Evolutionary conservation across 192 early-diverging fungal genomes (phyloP), one percentile per base, ranked within the genome.

Genomic region (Coemansia sp.): DNA sequence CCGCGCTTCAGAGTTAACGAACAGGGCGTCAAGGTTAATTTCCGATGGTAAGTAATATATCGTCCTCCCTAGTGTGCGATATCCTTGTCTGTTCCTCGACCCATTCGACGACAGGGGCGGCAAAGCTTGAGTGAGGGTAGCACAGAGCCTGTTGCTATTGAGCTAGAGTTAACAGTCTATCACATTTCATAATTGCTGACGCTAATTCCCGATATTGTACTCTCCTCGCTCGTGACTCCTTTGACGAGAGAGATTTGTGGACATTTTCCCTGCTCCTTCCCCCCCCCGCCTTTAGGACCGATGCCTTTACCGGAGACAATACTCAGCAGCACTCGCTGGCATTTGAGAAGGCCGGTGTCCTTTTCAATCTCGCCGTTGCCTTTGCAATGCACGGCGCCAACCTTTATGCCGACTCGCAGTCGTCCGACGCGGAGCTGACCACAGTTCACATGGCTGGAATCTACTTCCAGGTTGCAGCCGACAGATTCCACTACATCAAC

Each of bases 321-420:
- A 89, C 92, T 26, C 88, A 92, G 38, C 97, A 99, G 72, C 90
- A 88, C 76, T 95, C 97, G 10, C 86, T 98, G 65, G 97, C 97
- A 2, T 99, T 94, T 76, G 97, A 99, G 69, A 98, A 98, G 82
- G 97, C 96, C 0, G 92, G 91, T 74, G 88, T 92, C 11, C 91
- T 99, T 66, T 99, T 97, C 83, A 97, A 98, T 72, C 89, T 97
- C 61, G 97, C 93, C 1, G 91, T 93, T 2, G 87, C 87, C 9
- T 78, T 93, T 46, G 92, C 87, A 5, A 75, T 76, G 70, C 71
- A 77, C 38, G 85, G 72, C 21, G 81, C 85, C 11, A 67, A 24
- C 41, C 56, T 83, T 48, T 72, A 72, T 35, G 64, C 84, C 15
- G 84, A 80, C 56, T 81, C 81, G 59, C 15, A 26, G 52, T 84